A percentile compares a stretch with the other conserved stretches of the same genome.
Evolutionary conservation across 2,329 filamentous ascomycete genomes (phyloP).

Genomic region (Aschersonia sp.): DNA sequence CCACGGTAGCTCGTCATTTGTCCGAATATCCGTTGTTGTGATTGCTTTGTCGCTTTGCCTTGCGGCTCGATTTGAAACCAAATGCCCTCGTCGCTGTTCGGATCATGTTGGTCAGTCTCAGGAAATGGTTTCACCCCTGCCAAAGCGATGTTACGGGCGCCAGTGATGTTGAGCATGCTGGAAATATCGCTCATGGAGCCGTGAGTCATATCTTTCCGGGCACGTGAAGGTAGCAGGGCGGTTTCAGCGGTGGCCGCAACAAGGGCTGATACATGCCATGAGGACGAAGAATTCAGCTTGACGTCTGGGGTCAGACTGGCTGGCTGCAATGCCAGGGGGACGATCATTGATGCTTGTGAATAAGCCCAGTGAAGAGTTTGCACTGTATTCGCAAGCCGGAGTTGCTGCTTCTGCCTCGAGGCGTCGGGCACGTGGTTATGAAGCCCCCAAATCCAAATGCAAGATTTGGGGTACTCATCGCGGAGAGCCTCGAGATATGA

Average conservation of each 20-base stretch:
- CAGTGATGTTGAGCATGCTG: conserved; percentile 55
- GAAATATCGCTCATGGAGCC: conserved; percentile 47
- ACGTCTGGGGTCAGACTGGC: conserved; percentile 40
- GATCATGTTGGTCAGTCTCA: background rate
- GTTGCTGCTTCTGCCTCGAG: conserved; percentile 33
- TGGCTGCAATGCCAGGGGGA: conserved; percentile 58
- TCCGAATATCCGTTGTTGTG: conserved; percentile 13
- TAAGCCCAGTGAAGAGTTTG: conserved; percentile 55
- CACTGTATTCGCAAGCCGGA: conserved; percentile 60
- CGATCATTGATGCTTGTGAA: conserved; percentile 58
- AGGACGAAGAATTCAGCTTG: conserved; percentile 44
- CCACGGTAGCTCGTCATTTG: conserved; percentile 12
- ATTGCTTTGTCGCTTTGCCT: conserved; percentile 4
- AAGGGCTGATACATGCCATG: conserved; percentile 71
- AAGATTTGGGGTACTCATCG: conserved; percentile 83
- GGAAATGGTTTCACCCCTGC: conserved; percentile 49
- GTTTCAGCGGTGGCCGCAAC: conserved; percentile 67
- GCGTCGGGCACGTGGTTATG: conserved; percentile 45
- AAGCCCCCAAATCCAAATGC: conserved; percentile 76
- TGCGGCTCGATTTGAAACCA: background rate
- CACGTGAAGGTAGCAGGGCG: conserved; percentile 59
- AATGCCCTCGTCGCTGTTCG: background rate
- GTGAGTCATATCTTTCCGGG: conserved; percentile 32
- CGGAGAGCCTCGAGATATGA: conserved; percentile 63
- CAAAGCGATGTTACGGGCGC: conserved; percentile 22